Percentiles rank a stretch among this genome's conserved stretches.
phyloP scores from a whole-genome alignment of 495 filamentous ascomycete genomes.

The Talaromyces stipitatus region DNA sequence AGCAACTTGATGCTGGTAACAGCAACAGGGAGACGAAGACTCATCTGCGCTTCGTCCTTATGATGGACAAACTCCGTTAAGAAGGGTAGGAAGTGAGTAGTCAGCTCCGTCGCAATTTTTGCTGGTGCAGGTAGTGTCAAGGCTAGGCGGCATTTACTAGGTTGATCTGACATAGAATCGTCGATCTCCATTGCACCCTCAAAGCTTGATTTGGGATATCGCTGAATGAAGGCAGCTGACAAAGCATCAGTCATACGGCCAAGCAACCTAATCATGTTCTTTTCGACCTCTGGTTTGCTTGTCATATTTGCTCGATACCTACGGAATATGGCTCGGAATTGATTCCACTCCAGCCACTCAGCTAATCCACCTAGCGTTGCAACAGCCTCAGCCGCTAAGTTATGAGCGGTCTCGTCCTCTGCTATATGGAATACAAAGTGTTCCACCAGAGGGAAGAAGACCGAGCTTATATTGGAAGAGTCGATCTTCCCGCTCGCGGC shows the following conservation, averaged over 20 bases:
- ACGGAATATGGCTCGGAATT: constrained; percentile 74
- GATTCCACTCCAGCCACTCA: constrained; percentile 79
- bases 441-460: constrained; percentile 87
- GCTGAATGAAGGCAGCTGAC: constrained; percentile 40
- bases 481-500: constrained; percentile 54
- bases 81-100: constrained; percentile 65
- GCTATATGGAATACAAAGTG: constrained; percentile 82
- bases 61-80: constrained; percentile 77
- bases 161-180: constrained; percentile 16
- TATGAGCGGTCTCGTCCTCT: constrained; percentile 71
- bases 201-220: constrained; percentile 18
- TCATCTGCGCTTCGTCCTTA: constrained; percentile 89
- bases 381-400: constrained; percentile 74
- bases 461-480: constrained; percentile 70
- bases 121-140: constrained; percentile 57
- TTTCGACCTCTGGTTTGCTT: constrained; percentile 75
- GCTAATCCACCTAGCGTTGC: constrained; percentile 65
- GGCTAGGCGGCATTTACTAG: constrained; percentile 44
- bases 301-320: constrained; percentile 73
- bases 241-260: constrained; percentile 74
- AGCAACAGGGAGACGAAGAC: constrained; percentile 80
- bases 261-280: constrained; percentile 74
- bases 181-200: constrained; percentile 26
- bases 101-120: constrained; percentile 67
- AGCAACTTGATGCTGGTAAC: constrained; percentile 81